Percentiles rank a stretch among this genome's conserved stretches.
Evolutionary conservation across 2,329 filamentous ascomycete species (phyloP).

Genomic region (Ophiostoma sp.): DNA sequence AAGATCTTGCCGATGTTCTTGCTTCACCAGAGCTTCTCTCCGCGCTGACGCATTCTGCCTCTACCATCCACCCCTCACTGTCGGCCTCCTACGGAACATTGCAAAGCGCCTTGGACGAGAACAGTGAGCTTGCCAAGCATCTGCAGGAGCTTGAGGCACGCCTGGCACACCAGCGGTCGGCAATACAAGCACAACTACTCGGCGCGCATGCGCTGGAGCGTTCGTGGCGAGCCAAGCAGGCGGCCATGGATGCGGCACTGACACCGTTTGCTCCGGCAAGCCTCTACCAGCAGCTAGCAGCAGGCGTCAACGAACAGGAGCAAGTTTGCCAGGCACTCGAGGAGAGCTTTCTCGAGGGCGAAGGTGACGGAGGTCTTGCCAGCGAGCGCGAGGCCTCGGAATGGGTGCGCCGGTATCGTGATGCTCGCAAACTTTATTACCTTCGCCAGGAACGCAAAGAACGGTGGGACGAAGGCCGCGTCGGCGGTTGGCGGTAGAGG

Average conservation of each 20-base stretch:
- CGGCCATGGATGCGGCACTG: constrained; percentile 82
- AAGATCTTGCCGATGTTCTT: constrained; percentile 73
- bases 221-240: constrained; percentile 87
- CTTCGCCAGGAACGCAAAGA: constrained; percentile 83
- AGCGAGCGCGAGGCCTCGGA: constrained; percentile 81
- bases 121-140: constrained; percentile 67
- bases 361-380: constrained; percentile 62
- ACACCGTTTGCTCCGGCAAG: constrained; percentile 82
- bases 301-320: constrained; percentile 80
- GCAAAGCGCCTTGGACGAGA: constrained; percentile 65
- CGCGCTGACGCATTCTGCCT: constrained; percentile 68
- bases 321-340: constrained; percentile 77
- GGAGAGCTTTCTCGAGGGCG: constrained; percentile 76
- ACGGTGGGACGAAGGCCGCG: constrained; percentile 92
- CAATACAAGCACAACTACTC: constrained; percentile 78
- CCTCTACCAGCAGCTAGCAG: constrained; percentile 77
- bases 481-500: constrained; percentile 81
- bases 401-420: constrained; percentile 79
- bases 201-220: constrained; percentile 83
- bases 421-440: constrained; percentile 76
- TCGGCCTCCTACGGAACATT: constrained; percentile 65
- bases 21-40: constrained; percentile 65
- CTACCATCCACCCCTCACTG: constrained; percentile 71
- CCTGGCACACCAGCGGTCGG: constrained; percentile 62
- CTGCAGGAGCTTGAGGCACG: constrained; percentile 61